These are phyloP conservation scores for Paragyromitra xinjiangensis DNA, from an alignment of 495 filamentous ascomycete species.

Conservation along the genomic window DNA sequence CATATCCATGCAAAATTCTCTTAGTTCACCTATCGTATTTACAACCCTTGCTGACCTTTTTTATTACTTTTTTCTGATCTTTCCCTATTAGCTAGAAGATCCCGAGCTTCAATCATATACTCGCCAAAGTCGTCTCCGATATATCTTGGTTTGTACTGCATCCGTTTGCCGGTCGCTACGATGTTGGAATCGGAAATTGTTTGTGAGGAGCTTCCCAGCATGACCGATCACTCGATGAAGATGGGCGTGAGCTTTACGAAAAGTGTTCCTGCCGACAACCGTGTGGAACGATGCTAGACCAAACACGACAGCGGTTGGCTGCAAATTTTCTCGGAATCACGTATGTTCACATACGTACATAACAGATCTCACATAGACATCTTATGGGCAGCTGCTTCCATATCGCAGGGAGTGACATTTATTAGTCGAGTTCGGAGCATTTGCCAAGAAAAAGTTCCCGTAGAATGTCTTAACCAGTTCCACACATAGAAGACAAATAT, in stretches of 20 bases:
- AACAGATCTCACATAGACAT: slow-evolving; percentile 40
- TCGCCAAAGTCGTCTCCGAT: slow-evolving; percentile 12
- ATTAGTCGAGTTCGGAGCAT: slow-evolving; percentile 30
- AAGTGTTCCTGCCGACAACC: slow-evolving; percentile 36
- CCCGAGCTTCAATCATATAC: slow-evolving; percentile 18
- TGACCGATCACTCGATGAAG: slow-evolving; percentile 42
- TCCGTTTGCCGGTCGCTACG: slow-evolving; percentile 25
- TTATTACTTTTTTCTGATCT: slow-evolving; percentile 1
- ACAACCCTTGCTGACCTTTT: slow-evolving; percentile 23
- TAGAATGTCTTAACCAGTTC: slow-evolving; percentile 35
- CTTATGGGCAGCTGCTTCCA: slow-evolving; percentile 23
- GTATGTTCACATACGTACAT: slow-evolving; percentile 18
- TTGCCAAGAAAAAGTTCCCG: slow-evolving; percentile 45
- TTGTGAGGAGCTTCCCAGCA: slow-evolving; percentile 27
- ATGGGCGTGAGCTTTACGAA: slow-evolving; percentile 27
- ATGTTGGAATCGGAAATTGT: slow-evolving; percentile 9
- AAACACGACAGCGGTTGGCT: slow-evolving; percentile 43
- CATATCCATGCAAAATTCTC: slow-evolving; percentile 30
- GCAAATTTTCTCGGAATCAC: slow-evolving; percentile 24
- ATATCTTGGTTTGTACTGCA: slow-evolving; percentile 16
- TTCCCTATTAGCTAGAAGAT: slow-evolving; percentile 18
- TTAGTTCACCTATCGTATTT: slow-evolving; percentile 2
- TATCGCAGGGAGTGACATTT: slow-evolving; percentile 22
- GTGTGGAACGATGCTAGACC: slow-evolving; percentile 28
- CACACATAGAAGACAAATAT: slow-evolving; percentile 32